Evolutionary conservation across 1,139 yeast species (phyloP).

Genomic region (Suhomyces bribrorum): DNA sequence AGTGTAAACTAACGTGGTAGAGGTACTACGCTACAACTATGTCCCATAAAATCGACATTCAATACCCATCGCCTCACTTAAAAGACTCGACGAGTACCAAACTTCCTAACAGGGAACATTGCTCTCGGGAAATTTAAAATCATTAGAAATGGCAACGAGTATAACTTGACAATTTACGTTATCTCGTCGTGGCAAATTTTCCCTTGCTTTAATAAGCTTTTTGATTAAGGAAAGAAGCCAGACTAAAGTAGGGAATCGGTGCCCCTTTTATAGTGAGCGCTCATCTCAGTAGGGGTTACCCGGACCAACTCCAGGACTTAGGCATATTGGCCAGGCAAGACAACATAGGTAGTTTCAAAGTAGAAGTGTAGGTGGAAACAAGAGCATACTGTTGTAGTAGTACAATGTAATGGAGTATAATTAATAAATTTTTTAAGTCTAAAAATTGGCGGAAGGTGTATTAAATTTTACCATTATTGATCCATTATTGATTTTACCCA

Average conservation of each 20-base stretch:
- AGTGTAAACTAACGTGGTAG: too few species aligned
- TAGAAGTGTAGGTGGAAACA: too few species aligned
- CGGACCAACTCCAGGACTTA: conserved; percentile 7
- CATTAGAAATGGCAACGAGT: conserved; percentile 61
- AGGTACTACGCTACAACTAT: conserved; percentile 29
- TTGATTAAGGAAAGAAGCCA: conserved; percentile 50
- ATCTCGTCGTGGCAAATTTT: conserved; percentile 72
- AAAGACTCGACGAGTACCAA: conserved; percentile 52
- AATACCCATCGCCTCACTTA: conserved; percentile 52
- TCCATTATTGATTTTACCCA: too few species aligned
- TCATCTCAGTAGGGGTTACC: conserved; percentile 9
- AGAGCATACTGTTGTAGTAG: too few species aligned
- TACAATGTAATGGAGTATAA: too few species aligned
- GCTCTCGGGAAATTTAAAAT: conserved; percentile 50
- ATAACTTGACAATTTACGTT: conserved; percentile 62
- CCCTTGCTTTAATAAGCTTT: conserved; percentile 54
- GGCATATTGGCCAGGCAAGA: too few species aligned
- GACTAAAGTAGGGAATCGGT: conserved; percentile 5
- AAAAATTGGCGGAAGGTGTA: too few species aligned
- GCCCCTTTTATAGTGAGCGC: conserved; percentile 10
- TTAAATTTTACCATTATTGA: too few species aligned
- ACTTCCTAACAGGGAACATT: conserved; percentile 61
- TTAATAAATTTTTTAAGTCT: too few species aligned
- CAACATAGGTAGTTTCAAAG: too few species aligned
- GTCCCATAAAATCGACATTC: conserved; percentile 66